Conservation (phyloP, 2,329 filamentous ascomycete species). For the Seiridium cupressi region DNA sequence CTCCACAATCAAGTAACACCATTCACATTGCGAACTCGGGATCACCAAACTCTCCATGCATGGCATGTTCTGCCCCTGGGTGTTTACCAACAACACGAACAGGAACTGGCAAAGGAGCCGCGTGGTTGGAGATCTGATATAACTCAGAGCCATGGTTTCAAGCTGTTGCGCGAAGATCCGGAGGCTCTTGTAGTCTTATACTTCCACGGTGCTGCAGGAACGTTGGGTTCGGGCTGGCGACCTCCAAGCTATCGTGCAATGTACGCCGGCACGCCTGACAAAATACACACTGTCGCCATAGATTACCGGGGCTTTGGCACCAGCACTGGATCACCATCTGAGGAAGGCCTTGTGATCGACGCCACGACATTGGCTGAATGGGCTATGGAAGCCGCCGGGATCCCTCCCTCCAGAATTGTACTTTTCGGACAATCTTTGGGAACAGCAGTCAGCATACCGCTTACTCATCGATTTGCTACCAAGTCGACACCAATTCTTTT, state of each 20-base stretch:
- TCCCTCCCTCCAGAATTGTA: slow-evolving; percentile 54
- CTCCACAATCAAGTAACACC: slow-evolving; percentile 68
- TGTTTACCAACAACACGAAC: slow-evolving; percentile 60
- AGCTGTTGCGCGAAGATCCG: slow-evolving; percentile 42
- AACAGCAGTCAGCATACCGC: slow-evolving; percentile 38
- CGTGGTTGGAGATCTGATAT: slow-evolving; percentile 32
- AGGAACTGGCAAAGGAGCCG: slow-evolving; percentile 37
- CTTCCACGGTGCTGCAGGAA: slow-evolving; percentile 57
- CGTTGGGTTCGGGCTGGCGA: slow-evolving; percentile 53
- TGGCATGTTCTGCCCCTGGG: slow-evolving; percentile 76
- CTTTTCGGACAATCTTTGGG: slow-evolving; percentile 60
- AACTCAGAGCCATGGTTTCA: slow-evolving; percentile 34
- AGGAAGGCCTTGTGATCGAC: slow-evolving; percentile 52
- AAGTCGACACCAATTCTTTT: slow-evolving; percentile 40
- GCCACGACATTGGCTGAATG: slow-evolving; percentile 52
- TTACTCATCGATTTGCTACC: slow-evolving; percentile 28
- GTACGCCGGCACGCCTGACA: slow-evolving; percentile 45
- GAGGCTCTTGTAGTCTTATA: slow-evolving; percentile 43
- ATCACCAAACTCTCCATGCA: slow-evolving; percentile 66
- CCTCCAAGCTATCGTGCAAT: slow-evolving; percentile 55
- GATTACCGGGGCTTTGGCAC: slow-evolving; percentile 62
- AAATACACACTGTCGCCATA: slow-evolving; percentile 56
- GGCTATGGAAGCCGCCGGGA: slow-evolving; percentile 47
- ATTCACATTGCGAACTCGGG: slow-evolving; percentile 64
- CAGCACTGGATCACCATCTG: slow-evolving; percentile 52